phyloP scores from a whole-genome alignment of 305 asterid species.

The Fraxinus sp. region DNA sequence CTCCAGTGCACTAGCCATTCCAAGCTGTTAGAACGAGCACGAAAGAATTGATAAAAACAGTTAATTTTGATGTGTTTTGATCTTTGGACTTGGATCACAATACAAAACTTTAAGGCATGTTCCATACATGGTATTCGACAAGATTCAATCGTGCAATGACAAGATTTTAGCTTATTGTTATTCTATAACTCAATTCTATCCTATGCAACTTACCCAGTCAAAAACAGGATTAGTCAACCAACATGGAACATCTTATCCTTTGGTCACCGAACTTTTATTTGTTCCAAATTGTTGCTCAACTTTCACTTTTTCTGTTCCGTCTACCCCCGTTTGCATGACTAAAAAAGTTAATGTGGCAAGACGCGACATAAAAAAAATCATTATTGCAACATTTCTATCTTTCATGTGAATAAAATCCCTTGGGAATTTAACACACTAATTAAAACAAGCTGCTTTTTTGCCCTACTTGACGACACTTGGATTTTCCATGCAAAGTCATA shows the following conservation, averaged over 20 bases:
- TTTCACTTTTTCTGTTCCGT: background rate
- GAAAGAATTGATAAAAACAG: background rate
- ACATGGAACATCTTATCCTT: background rate
- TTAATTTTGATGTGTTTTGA: background rate
- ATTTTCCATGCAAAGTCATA: background rate
- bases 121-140: background rate
- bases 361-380: background rate
- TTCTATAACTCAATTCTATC: background rate
- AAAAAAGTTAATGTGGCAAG: background rate
- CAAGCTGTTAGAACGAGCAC: constrained; percentile 47
- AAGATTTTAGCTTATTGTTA: background rate
- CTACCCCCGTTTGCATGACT: background rate
- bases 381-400: background rate
- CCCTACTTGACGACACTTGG: background rate
- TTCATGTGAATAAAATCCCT: background rate
- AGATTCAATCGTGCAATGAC: background rate
- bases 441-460: too few species aligned
- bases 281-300: background rate
- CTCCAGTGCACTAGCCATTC: constrained; percentile 96
- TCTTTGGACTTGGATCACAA: background rate
- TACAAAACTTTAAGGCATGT: background rate
- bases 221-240: background rate
- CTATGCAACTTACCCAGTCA: background rate
- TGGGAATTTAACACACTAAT: background rate
- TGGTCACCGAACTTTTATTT: background rate